Conservation (phyloP, 306 rosid genomes). For the Sesbania bispinosa region DNA sequence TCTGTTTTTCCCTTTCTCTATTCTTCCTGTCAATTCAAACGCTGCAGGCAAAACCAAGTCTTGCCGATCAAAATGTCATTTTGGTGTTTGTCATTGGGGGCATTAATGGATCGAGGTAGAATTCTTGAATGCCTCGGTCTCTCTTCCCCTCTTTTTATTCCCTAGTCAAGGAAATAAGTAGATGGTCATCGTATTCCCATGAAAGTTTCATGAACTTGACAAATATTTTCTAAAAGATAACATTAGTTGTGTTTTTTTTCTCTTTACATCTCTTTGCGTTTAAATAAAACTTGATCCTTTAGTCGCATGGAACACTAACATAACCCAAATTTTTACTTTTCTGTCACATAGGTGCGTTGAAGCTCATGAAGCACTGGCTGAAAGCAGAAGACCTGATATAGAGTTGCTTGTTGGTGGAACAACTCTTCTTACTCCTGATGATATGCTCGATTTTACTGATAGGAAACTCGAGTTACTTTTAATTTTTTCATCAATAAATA, state of each 20-base stretch:
- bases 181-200: not conserved
- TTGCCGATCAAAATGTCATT: constrained; percentile 85
- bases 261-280: not conserved
- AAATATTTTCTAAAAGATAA: not conserved
- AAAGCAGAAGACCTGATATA: constrained; percentile 80
- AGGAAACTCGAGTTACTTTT: constrained; percentile 58
- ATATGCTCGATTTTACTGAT: constrained; percentile 70
- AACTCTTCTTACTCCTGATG: constrained; percentile 67
- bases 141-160: not conserved
- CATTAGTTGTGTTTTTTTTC: not conserved
- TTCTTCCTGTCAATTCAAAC: constrained; percentile 11
- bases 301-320: constrained; percentile 1
- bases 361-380: constrained; percentile 82
- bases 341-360: constrained; percentile 63
- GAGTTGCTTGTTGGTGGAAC: constrained; percentile 92
- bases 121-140: constrained; percentile 13
- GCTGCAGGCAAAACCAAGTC: constrained; percentile 89
- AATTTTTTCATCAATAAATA: constrained; percentile 20
- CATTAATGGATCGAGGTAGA: constrained; percentile 83
- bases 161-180: not conserved
- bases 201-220: not conserved
- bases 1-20: not conserved
- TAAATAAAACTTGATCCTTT: constrained; percentile 1
- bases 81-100: constrained; percentile 88
- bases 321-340: constrained; percentile 18